Evolutionary conservation across 2,329 filamentous ascomycete species (phyloP).

Genomic region (Neofusicoccum cordaticola): DNA sequence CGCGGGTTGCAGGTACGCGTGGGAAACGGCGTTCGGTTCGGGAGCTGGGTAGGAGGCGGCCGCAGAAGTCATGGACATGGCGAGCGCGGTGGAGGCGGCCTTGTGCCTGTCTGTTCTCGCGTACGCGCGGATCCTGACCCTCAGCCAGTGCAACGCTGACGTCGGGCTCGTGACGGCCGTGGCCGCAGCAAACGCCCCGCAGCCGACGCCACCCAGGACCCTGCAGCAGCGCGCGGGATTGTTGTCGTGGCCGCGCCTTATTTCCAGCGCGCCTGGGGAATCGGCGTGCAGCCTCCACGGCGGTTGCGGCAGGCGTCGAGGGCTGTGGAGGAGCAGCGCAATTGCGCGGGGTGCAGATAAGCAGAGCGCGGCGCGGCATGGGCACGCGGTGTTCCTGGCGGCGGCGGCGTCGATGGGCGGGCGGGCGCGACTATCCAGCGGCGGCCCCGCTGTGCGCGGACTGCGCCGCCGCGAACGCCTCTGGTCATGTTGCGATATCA

Average conservation of each 20-base stretch:
- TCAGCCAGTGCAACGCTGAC: constrained; percentile 6
- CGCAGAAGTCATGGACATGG: neutral
- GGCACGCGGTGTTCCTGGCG: neutral
- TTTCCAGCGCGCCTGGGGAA: neutral
- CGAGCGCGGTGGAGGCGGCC: neutral
- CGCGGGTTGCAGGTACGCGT: neutral
- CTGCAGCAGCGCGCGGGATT: neutral
- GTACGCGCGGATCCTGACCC: neutral
- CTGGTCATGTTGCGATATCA: neutral
- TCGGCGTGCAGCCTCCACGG: too few species aligned
- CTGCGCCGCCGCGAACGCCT: neutral
- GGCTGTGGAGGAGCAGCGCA: neutral
- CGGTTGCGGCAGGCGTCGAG: too few species aligned
- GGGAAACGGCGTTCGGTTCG: neutral
- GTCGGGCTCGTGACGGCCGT: constrained; percentile 1
- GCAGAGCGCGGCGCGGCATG: neutral
- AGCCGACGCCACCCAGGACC: neutral
- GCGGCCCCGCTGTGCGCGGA: neutral
- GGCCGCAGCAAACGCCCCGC: neutral
- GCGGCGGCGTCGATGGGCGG: neutral
- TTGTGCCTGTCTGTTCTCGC: neutral
- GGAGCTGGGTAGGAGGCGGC: neutral
- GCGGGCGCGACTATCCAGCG: neutral
- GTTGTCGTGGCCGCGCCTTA: neutral
- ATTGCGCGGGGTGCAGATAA: neutral